A percentile compares a stretch with the other conserved stretches of the same genome.
Evolutionary conservation across 306 rosid genomes (phyloP).

Genomic region (Lathyrus sativus): DNA sequence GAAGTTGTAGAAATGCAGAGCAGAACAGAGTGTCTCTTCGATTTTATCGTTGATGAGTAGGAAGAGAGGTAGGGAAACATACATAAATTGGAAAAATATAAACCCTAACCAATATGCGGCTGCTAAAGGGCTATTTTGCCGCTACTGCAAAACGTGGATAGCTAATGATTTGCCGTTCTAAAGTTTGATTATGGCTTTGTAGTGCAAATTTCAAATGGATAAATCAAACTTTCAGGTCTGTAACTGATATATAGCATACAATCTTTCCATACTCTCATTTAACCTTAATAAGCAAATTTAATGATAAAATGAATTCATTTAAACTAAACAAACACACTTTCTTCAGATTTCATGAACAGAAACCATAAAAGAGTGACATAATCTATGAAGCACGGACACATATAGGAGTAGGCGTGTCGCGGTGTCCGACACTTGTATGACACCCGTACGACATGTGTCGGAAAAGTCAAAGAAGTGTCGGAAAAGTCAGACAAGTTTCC

Average conservation of each 20-base stretch:
- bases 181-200: neutral
- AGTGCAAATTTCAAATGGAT: neutral
- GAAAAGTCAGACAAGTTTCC: too few relatives aligned
- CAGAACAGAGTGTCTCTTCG: too few relatives aligned
- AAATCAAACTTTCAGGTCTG: constrained; percentile 8
- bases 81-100: too few relatives aligned
- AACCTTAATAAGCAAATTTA: constrained; percentile 18
- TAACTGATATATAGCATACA: constrained; percentile 8
- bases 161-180: neutral
- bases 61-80: too few relatives aligned
- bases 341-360: neutral
- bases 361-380: neutral
- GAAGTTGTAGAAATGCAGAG: too few relatives aligned
- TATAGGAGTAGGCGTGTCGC: too few relatives aligned
- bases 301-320: neutral
- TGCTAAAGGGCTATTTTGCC: neutral
- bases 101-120: neutral
- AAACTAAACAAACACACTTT: constrained; percentile 1
- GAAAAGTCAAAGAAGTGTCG: too few relatives aligned
- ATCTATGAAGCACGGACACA: too few relatives aligned
- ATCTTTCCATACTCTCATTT: neutral
- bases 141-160: neutral
- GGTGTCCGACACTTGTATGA: too few relatives aligned
- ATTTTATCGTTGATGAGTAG: too few relatives aligned
- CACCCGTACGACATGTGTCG: too few relatives aligned